Evolutionary conservation across 306 rosid species (phyloP), one percentile per base, ranked within the genome.

Genomic region (Lotus japonicus): DNA sequence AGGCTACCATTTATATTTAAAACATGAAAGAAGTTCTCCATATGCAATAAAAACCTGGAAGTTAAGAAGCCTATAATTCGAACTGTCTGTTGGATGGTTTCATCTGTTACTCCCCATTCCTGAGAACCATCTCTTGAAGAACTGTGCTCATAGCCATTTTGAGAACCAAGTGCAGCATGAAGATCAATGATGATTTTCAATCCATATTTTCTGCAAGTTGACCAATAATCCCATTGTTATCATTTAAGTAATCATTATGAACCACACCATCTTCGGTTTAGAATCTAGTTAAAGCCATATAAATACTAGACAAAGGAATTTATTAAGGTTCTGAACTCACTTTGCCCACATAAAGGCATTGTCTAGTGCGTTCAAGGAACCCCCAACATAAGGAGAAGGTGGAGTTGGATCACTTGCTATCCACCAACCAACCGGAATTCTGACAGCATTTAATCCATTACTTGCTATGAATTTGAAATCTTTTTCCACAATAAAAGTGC

Each of bases 381-480:
- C 97, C 3, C 82, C 89, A 17, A 88, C 96, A 3, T 83, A 88
- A 19, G 96, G 94, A 17, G 13, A 11, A 1, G 95, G 95, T 36
- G 96, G 96, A 3, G 35, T 66, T 26, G 97, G 97, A 41, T 83
- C 91, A 38, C 86, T 88, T 41, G 96, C 90, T 58, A 86, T 86
- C 97, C 97, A 91, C 97, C 96, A 91, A 0, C 97, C 97, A 4
- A 91, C 84, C 0, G 96, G 97, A 11, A 91, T 91, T 85, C 97
- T 91, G 35, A 83, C 89, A 0, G 89, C 86, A 49, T 83, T 82
- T 52, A 91, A 46, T 66, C 90, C 90, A 31, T 72, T 84, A 17
- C 17, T 53, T 1, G 82, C 81, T 53, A 88, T 80, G 79, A 83
- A 86, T 58, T 86, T 66, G 77, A 91, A 85, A 71, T 91, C 97